phyloP scores from a whole-genome alignment of 352 stramenopile genomes.

The Globisporangium emineosum region DNA sequence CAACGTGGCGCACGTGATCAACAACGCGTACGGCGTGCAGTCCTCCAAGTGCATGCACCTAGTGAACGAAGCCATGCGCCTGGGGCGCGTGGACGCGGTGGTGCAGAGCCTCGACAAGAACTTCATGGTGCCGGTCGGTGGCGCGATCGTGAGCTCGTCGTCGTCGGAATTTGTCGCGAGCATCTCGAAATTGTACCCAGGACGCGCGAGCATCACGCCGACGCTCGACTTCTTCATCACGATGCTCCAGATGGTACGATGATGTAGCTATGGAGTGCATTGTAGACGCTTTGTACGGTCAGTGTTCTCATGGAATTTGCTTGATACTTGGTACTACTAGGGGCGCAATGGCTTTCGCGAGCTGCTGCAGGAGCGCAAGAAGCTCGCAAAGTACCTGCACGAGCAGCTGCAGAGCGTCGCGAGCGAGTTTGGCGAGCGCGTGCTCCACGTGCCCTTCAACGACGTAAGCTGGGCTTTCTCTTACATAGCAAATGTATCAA shows the following conservation, averaged over 20 bases:
- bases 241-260: slow-evolving; percentile 95
- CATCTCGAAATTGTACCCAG: slow-evolving; percentile 94
- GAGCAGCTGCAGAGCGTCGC: slow-evolving; percentile 73
- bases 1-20: slow-evolving; percentile 95
- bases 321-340: slow-evolving; percentile 16
- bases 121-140: slow-evolving; percentile 97
- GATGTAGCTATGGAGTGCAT: not conserved
- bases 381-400: slow-evolving; percentile 72
- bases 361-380: slow-evolving; percentile 86
- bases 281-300: too few relatives aligned
- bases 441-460: slow-evolving; percentile 91
- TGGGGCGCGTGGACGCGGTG: slow-evolving; percentile 94
- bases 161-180: slow-evolving; percentile 71
- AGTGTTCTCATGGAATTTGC: not conserved
- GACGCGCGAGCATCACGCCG: slow-evolving; percentile 92
- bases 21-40: slow-evolving; percentile 99
- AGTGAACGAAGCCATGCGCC: slow-evolving; percentile 87
- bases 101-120: slow-evolving; percentile 99
- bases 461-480: slow-evolving; percentile 38
- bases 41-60: slow-evolving; percentile 92
- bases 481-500: too few relatives aligned
- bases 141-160: slow-evolving; percentile 80
- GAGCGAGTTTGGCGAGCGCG: slow-evolving; percentile 82
- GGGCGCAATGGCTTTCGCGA: slow-evolving; percentile 82
- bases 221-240: slow-evolving; percentile 99